Conservation (phyloP, 352 stramenopile genomes). For the Globisporangium viniferum region DNA sequence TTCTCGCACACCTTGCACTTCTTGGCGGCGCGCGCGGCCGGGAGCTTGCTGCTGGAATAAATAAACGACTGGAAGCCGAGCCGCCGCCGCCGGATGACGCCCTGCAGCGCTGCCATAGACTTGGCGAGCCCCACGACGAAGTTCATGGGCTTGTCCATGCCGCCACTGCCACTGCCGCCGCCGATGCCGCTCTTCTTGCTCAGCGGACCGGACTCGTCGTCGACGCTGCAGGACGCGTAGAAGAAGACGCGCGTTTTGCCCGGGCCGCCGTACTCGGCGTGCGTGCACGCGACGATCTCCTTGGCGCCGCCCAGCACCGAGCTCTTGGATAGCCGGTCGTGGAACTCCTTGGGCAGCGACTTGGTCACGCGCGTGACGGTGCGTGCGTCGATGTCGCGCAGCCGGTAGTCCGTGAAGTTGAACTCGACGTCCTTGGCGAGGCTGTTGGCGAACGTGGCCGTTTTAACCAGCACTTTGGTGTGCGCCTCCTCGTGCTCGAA, state of each 20-base stretch:
- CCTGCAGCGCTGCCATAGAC: constrained; percentile 18
- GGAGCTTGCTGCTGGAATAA: constrained; percentile 21
- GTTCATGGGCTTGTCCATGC: constrained; percentile 22
- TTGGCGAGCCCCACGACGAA: constrained; percentile 22
- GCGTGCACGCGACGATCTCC: constrained; percentile 26
- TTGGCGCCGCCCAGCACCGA: constrained; percentile 32
- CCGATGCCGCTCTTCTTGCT: background rate
- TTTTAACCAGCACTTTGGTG: constrained; percentile 27
- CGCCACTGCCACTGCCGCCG: too few relatives aligned
- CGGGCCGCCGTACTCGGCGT: constrained; percentile 18
- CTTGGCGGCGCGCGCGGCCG: constrained; percentile 17
- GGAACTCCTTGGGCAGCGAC: constrained; percentile 58
- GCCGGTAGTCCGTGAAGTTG: constrained; percentile 11
- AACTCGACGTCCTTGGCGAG: constrained; percentile 29
- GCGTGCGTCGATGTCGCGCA: constrained; percentile 15
- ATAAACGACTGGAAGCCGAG: constrained; percentile 37
- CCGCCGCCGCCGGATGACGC: constrained; percentile 23
- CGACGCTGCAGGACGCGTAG: constrained; percentile 27
- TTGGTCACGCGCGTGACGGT: constrained; percentile 56
- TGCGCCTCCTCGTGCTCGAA: constrained; percentile 29
- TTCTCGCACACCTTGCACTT: constrained; percentile 33
- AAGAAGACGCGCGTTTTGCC: constrained; percentile 27
- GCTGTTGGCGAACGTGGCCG: constrained; percentile 28
- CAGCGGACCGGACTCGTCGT: constrained; percentile 17
- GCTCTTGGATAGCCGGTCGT: constrained; percentile 32